These are phyloP conservation scores for Venturia carpophila DNA, from an alignment of 2,329 filamentous ascomycete genomes.

Conservation along the genomic window DNA sequence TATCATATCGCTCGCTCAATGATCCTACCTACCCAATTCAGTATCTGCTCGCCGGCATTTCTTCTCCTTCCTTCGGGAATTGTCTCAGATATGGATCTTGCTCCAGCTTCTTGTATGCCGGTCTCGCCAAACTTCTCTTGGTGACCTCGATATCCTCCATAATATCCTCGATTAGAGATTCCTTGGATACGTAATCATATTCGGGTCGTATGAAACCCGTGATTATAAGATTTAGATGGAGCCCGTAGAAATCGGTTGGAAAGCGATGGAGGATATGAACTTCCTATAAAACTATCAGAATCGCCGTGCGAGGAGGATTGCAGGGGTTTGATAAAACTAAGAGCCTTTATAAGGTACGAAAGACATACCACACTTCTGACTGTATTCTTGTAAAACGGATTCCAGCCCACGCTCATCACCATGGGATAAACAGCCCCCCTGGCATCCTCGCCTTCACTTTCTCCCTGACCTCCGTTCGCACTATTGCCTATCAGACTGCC, in stretches of 20 bases:
- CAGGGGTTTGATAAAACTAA: background rate
- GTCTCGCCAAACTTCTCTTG: slow-evolving; percentile 59
- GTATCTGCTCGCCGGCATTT: background rate
- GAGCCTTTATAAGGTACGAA: background rate
- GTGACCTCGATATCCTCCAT: slow-evolving; percentile 80
- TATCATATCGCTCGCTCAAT: background rate
- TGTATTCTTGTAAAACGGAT: slow-evolving; percentile 93
- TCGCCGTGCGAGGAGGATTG: background rate
- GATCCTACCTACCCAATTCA: background rate
- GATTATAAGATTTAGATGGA: slow-evolving; percentile 69
- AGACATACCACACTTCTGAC: slow-evolving; percentile 60
- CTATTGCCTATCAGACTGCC: background rate
- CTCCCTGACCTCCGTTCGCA: background rate
- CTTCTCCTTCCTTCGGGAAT: slow-evolving; percentile 11
- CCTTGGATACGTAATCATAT: slow-evolving; percentile 75
- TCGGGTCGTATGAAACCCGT: slow-evolving; percentile 85
- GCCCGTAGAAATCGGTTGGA: slow-evolving; percentile 71
- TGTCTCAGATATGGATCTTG: slow-evolving; percentile 16
- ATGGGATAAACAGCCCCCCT: slow-evolving; percentile 58
- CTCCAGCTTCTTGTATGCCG: slow-evolving; percentile 44
- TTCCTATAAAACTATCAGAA: slow-evolving; percentile 39
- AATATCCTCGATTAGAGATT: slow-evolving; percentile 83
- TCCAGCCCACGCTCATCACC: slow-evolving; percentile 93
- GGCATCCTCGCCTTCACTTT: background rate
- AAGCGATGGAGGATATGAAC: slow-evolving; percentile 82